These are phyloP conservation scores for Solanum dulcamara DNA, from an alignment of 257 asterid species.

Conservation along the genomic window DNA sequence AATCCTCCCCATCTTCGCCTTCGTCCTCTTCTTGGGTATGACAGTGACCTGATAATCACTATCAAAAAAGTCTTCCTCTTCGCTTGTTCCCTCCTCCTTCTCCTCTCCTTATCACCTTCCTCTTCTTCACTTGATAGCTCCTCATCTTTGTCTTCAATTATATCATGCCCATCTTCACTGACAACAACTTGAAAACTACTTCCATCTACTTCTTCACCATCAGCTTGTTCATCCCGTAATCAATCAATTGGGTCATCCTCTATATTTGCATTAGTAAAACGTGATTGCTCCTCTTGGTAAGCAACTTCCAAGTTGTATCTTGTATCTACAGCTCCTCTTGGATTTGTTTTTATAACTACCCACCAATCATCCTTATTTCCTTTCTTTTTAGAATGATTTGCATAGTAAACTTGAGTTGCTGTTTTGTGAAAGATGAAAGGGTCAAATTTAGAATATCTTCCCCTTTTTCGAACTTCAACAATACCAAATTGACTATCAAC, in stretches of 20 bases:
- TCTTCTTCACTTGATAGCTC: background rate
- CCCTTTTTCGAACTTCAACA: background rate
- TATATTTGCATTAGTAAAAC: background rate
- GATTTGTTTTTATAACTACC: background rate
- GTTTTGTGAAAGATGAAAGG: background rate
- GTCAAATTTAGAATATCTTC: background rate
- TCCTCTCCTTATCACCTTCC: background rate
- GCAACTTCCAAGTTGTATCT: background rate
- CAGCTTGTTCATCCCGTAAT: background rate
- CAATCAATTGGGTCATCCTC: background rate
- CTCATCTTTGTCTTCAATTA: background rate
- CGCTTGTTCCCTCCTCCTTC: background rate
- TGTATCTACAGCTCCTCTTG: background rate
- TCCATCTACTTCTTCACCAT: background rate
- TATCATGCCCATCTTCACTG: background rate
- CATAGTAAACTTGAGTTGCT: background rate
- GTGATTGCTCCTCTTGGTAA: background rate
- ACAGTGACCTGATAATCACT: background rate
- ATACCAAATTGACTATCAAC: background rate
- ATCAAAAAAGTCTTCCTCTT: background rate
- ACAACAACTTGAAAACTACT: background rate
- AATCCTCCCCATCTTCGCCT: background rate
- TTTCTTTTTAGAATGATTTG: background rate
- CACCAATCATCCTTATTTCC: background rate
- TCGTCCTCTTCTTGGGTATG: background rate